These are phyloP conservation scores for Letharia columbiana DNA, from an alignment of 495 filamentous ascomycete genomes.

Conservation along the genomic window DNA sequence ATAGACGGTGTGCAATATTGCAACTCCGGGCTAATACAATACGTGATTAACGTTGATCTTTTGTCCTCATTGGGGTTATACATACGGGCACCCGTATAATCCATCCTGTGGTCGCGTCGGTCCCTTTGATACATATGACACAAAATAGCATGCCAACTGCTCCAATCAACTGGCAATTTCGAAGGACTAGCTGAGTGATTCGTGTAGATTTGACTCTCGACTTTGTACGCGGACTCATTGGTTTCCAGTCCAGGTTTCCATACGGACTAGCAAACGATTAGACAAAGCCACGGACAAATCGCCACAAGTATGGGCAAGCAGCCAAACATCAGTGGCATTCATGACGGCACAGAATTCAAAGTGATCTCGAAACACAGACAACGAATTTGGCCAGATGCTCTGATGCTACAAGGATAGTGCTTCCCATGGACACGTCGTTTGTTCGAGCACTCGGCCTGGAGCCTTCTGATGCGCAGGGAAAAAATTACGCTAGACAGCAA, in stretches of 20 bases:
- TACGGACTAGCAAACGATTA: conserved; percentile 30
- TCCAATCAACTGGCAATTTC: conserved; percentile 54
- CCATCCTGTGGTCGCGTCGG: conserved; percentile 56
- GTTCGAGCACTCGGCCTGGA: background rate
- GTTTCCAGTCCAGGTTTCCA: conserved; percentile 44
- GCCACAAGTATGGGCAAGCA: background rate
- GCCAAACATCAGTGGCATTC: background rate
- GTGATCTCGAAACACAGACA: background rate
- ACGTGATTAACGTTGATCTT: conserved; percentile 14
- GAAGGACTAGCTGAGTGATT: conserved; percentile 54
- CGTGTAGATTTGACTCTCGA: conserved; percentile 56
- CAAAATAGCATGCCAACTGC: conserved; percentile 63
- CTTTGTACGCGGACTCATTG: conserved; percentile 66
- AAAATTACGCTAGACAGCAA: background rate
- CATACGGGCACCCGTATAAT: conserved; percentile 70
- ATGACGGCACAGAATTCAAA: background rate
- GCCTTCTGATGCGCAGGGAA: background rate
- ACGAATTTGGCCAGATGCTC: background rate
- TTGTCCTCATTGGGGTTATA: conserved; percentile 10
- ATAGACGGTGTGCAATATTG: conserved; percentile 61
- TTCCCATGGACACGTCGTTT: no score
- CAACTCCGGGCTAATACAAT: conserved; percentile 54
- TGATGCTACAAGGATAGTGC: no score
- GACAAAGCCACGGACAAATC: background rate
- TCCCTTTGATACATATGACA: conserved; percentile 62